These are phyloP conservation scores for Syncephalastrum monosporum DNA, from an alignment of 371 early-diverging fungal species.

Conservation along the genomic window DNA sequence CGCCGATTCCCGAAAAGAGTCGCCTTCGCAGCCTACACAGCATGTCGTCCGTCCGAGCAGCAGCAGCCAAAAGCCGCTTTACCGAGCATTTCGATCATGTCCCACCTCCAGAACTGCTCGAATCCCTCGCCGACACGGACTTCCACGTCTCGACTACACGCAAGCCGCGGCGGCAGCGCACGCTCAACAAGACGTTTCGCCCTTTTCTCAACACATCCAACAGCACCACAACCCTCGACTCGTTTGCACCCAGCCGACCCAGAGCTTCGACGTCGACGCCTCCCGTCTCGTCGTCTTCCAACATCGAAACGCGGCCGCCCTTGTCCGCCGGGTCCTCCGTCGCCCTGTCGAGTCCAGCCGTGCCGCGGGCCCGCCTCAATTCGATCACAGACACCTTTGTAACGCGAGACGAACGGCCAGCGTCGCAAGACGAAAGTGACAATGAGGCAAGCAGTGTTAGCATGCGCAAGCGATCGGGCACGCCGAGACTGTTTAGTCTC, in stretches of 20 bases:
- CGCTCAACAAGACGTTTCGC: slow-evolving; percentile 1
- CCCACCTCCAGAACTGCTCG: slow-evolving; percentile 19
- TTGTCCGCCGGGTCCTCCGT: background rate
- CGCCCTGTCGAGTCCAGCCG: no score
- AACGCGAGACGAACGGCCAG: slow-evolving; percentile 3
- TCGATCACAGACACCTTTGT: background rate
- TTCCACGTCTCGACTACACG: slow-evolving; percentile 9
- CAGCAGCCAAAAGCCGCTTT: slow-evolving; percentile 24
- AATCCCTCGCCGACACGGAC: slow-evolving; percentile 10
- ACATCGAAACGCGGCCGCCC: slow-evolving; percentile 7
- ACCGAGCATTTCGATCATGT: slow-evolving; percentile 34
- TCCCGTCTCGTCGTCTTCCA: slow-evolving; percentile 1
- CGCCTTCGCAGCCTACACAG: slow-evolving; percentile 21
- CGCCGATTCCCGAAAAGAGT: slow-evolving; percentile 33
- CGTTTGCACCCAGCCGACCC: slow-evolving; percentile 2
- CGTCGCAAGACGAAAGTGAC: background rate
- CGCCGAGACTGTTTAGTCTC: slow-evolving; percentile 16
- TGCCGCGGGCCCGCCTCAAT: background rate
- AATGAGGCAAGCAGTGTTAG: background rate
- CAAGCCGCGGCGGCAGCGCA: slow-evolving; percentile 2
- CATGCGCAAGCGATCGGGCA: slow-evolving; percentile 6
- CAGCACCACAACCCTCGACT: slow-evolving; percentile 9
- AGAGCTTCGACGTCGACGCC: slow-evolving; percentile 8
- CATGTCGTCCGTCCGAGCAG: slow-evolving; percentile 5
- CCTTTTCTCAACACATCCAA: slow-evolving; percentile 9